Conservation (phyloP, 2,329 filamentous ascomycete species). For the Fusarium pininemorale region DNA sequence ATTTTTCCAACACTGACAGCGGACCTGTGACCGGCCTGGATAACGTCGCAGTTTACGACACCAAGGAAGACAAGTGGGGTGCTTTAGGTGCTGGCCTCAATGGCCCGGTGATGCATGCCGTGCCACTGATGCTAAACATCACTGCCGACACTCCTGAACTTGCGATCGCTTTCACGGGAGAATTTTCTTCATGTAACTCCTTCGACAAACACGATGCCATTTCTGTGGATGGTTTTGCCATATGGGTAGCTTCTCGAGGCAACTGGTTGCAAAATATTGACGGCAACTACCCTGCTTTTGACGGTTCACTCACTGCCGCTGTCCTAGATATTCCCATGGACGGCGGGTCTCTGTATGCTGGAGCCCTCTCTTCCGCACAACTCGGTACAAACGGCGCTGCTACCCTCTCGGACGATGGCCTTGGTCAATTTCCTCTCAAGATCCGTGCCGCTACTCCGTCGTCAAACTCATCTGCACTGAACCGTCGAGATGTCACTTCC, state of each 20-base stretch:
- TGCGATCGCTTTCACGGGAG: constrained; percentile 81
- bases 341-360: constrained; percentile 77
- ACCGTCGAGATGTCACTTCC: constrained; percentile 57
- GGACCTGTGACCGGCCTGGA: constrained; percentile 71
- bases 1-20: constrained; percentile 78
- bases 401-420: constrained; percentile 63
- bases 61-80: constrained; percentile 73
- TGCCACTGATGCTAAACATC: constrained; percentile 82
- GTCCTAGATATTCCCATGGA: constrained; percentile 71
- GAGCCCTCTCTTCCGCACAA: constrained; percentile 81
- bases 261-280: constrained; percentile 90
- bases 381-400: constrained; percentile 78
- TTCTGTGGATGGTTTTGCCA: constrained; percentile 77
- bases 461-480: constrained; percentile 49
- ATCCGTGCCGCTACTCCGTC: constrained; percentile 51
- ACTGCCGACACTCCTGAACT: constrained; percentile 73
- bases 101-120: constrained; percentile 77
- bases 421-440: constrained; percentile 67
- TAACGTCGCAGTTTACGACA: constrained; percentile 81
- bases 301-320: constrained; percentile 76
- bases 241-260: constrained; percentile 86
- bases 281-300: constrained; percentile 70
- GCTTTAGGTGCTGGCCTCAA: constrained; percentile 87
- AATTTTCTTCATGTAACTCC: constrained; percentile 76
- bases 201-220: constrained; percentile 71